Evolutionary conservation across 2,329 filamentous ascomycete genomes (phyloP), one percentile per base, ranked within the genome.

Genomic region (Penicillium italicum): DNA sequence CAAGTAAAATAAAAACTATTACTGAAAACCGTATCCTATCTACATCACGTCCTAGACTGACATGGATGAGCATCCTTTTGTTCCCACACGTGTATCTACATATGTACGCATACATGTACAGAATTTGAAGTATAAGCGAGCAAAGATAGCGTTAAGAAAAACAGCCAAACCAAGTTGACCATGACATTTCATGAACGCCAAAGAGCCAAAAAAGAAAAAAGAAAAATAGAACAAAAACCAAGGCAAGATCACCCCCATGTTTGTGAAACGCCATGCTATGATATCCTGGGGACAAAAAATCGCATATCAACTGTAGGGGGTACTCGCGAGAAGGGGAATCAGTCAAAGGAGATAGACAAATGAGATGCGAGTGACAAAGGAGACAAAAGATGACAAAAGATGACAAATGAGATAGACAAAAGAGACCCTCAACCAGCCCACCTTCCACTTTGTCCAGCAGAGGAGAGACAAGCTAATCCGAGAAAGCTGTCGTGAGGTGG

Each of bases 261-360:
- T 54, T 40, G 43, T 58, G 45, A 58, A 64, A 65, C 63, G 63
- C 63, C 63, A 18, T 59, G 57, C 60, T 55, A 63, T 61, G 58
- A 44, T 24, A 16, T 60, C 52, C 55, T 59, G 28, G 44, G 50
- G 56, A 60, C 44, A 49, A 54, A 51, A 53, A 48, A 40, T 49
- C 45, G 44, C 51, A 48, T 57, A 57, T 53, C 37, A 65, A 58
- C 56, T 58, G 44, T 54, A 64, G 50, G 62, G 57, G 60, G 63
- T 60, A 65, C 50, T 65, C 62, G 63, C 60, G 47, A 60, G 56
- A 57, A 59, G 60, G 43, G 51, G 51, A 54, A 54, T 54, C 51
- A 47, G 36, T 9, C 7, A 20, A 26, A 24, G 5, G 31, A 47
- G 24, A 34, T 16, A n/a, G 22, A 51, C 48, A 44, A 46, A 43